Percentiles rank a stretch among this genome's conserved stretches.
Evolutionary conservation across 768 basidiomycete genomes (phyloP).

Genomic region (Panellus pusillus): DNA sequence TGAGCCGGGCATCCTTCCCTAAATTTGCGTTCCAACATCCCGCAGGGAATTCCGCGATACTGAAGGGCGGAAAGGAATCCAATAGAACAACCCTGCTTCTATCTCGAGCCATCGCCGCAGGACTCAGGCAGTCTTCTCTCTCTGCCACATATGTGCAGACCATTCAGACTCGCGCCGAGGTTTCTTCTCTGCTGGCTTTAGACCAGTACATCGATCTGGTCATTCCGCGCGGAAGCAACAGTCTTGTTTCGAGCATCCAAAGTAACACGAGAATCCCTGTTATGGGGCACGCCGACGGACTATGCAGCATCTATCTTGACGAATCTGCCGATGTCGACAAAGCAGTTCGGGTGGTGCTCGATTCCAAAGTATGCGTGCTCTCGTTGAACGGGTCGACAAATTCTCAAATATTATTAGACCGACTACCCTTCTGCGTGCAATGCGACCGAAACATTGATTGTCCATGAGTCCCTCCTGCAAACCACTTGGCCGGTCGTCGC

Average conservation of each 20-base stretch:
- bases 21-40: background rate
- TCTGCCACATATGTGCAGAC: constrained; percentile 86
- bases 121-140: constrained; percentile 70
- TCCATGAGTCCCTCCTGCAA: constrained; percentile 71
- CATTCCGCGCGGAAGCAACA: constrained; percentile 93
- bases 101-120: constrained; percentile 75
- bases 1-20: constrained; percentile 32
- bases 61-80: constrained; percentile 98
- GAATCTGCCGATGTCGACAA: constrained; percentile 76
- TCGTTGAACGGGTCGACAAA: background rate
- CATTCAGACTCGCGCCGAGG: constrained; percentile 89
- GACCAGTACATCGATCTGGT: constrained; percentile 96
- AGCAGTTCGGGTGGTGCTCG: constrained; percentile 78
- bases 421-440: constrained; percentile 98
- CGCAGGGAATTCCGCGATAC: constrained; percentile 91
- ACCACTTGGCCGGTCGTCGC: constrained; percentile 86
- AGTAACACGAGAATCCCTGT: constrained; percentile 91
- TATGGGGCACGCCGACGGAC: constrained; percentile 98
- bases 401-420: constrained; percentile 49
- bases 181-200: constrained; percentile 79
- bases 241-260: constrained; percentile 86
- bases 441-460: constrained; percentile 82
- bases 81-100: constrained; percentile 75
- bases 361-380: constrained; percentile 73
- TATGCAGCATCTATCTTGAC: constrained; percentile 90